Base-by-base conservation (phyloP, 2,329 filamentous ascomycete genomes). In the Sarocladium strictum region DNA sequence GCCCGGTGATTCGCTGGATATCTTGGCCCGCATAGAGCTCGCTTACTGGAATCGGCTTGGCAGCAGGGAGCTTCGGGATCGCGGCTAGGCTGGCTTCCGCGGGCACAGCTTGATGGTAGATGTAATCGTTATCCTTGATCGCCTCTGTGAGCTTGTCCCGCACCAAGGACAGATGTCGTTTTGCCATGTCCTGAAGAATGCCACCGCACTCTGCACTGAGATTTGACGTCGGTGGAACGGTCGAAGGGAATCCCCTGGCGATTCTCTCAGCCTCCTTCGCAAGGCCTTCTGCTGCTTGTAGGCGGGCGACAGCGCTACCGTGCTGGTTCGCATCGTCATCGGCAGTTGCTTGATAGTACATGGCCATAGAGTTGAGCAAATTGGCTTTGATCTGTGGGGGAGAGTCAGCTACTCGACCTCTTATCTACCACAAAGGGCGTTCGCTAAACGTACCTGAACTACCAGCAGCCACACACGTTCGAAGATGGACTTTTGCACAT, bases 11-110 rank as follows among this genome's bases (percentile, higher is more conserved):
- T 24, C 91, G 83, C 68, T 96, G 90, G 40, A 99, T 97, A 67
- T 99, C 94, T 70, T 97, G 94, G 1, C 93, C 93, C 56, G 95
- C 91, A 65, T 99, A 99, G 1, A 99, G 77, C 67, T 99, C 95
- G 66, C 89, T 96, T 27, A 99, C 93, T 0, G 94, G 93, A 58
- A 99, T 97, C 3, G 94, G 91, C 69, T 99, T 99, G 7, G 94
- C 92, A 1, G 94, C 95, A 3, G 93, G 91, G 15, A 97, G 78
- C 68, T 97, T 99, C 2, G 91, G 81, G 50, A 99, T 91, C 1
- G 87, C 80, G 1, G 89, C 75, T 12, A 99, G 74, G 26, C 86
- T 87, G 3, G 91, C 89, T 69, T 97, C 91, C 10, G 86, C 85
- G 0, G 94, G 93, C 1, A 99, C 86, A 1, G 84, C 86, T 62